Percentiles rank a stretch among this genome's conserved stretches.
phyloP scores from a whole-genome alignment of 345 rosid species.

The Salix viminalis region DNA sequence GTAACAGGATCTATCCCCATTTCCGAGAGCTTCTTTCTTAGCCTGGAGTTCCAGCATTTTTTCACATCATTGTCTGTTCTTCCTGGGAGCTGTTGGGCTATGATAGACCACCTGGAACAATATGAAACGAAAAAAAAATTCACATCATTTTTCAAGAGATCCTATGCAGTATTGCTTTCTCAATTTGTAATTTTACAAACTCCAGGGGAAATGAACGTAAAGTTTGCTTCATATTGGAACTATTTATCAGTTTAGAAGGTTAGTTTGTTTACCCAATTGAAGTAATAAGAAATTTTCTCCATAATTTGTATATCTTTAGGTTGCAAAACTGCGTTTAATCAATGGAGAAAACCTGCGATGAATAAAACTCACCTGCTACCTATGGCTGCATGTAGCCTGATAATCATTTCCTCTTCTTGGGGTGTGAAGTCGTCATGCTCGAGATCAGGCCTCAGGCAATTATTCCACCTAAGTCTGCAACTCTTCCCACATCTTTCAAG shows the following conservation, averaged over 20 bases:
- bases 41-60: slow-evolving; percentile 87
- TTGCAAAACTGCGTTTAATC: background rate
- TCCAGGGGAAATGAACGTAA: background rate
- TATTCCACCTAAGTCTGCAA: slow-evolving; percentile 75
- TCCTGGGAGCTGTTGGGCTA: slow-evolving; percentile 89
- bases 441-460: slow-evolving; percentile 52
- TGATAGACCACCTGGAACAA: slow-evolving; percentile 69
- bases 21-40: slow-evolving; percentile 72
- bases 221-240: background rate
- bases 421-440: slow-evolving; percentile 66
- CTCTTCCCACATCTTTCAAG: slow-evolving; percentile 74
- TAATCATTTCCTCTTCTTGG: slow-evolving; percentile 80
- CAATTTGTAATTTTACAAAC: background rate
- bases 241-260: background rate
- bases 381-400: slow-evolving; percentile 81
- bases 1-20: slow-evolving; percentile 96
- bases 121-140: background rate
- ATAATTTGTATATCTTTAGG: background rate
- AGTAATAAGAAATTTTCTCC: background rate
- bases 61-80: slow-evolving; percentile 94
- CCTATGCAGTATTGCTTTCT: too few relatives aligned
- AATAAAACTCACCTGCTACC: slow-evolving; percentile 63
- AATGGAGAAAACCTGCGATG: background rate
- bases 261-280: background rate
- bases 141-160: too few relatives aligned